These are phyloP conservation scores for Geranomyces variabilis DNA, from an alignment of 192 early-diverging fungal species.

Conservation along the genomic window DNA sequence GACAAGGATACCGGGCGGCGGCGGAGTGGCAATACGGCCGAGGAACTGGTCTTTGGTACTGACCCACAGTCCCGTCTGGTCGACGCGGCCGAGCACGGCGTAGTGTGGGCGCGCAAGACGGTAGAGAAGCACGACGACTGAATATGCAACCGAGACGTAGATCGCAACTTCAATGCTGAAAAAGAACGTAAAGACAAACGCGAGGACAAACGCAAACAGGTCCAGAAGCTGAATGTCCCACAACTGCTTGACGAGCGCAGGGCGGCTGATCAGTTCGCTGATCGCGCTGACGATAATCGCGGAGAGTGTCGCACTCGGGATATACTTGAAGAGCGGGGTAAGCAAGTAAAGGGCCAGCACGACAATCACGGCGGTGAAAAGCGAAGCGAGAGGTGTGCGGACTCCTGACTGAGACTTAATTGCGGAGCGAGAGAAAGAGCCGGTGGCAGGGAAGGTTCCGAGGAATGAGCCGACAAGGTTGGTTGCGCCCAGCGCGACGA, in stretches of 20 bases:
- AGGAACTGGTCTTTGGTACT: constrained; percentile 20
- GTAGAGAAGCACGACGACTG: constrained; percentile 76
- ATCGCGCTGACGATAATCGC: constrained; percentile 90
- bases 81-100: constrained; percentile 44
- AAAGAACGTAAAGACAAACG: constrained; percentile 66
- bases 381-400: constrained; percentile 74
- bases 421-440: constrained; percentile 91
- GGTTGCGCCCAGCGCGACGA: constrained; percentile 84
- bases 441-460: constrained; percentile 84
- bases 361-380: constrained; percentile 80
- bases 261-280: constrained; percentile 71
- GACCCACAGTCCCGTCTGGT: constrained; percentile 39
- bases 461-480: constrained; percentile 89
- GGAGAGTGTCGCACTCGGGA: constrained; percentile 76
- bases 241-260: constrained; percentile 59
- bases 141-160: constrained; percentile 73
- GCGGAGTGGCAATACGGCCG: neutral
- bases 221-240: constrained; percentile 65
- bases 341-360: constrained; percentile 80
- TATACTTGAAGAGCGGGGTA: constrained; percentile 84
- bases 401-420: constrained; percentile 90
- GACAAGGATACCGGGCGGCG: constrained; percentile 70
- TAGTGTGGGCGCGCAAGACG: constrained; percentile 75
- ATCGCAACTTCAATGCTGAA: constrained; percentile 78
- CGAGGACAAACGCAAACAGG: constrained; percentile 53